phyloP scores from a whole-genome alignment of 2,329 filamentous ascomycete genomes.

The Cercospora berteroae region DNA sequence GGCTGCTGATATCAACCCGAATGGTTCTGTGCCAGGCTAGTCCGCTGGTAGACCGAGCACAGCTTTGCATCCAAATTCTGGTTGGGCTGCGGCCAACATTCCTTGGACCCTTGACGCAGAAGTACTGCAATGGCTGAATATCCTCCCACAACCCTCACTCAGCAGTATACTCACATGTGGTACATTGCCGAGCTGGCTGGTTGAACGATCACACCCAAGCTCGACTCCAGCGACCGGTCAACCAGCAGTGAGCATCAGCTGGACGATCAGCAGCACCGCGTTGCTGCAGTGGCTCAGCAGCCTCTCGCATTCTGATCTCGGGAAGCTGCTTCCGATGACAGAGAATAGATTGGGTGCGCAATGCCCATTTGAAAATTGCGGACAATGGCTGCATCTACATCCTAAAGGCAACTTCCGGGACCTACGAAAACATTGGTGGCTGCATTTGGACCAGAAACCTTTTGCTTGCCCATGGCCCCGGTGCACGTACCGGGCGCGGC shows the following conservation, averaged over 20 bases:
- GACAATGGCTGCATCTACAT: not conserved
- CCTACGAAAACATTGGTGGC: not conserved
- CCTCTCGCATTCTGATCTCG: not conserved
- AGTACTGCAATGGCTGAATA: not conserved
- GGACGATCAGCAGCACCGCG: not conserved
- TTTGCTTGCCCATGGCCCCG: not conserved
- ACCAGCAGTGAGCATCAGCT: no score
- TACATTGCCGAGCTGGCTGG: no score
- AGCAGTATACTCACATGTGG: not conserved
- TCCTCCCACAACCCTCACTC: not conserved
- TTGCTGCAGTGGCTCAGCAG: not conserved
- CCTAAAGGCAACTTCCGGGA: not conserved
- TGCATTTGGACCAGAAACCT: not conserved
- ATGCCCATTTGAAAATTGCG: not conserved
- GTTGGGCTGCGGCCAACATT: not conserved
- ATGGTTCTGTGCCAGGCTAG: constrained; percentile 5
- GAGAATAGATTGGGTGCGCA: not conserved
- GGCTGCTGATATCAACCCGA: not conserved
- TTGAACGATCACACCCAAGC: no score
- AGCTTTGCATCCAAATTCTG: not conserved
- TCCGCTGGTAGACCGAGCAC: not conserved
- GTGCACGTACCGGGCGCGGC: not conserved
- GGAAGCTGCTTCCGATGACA: not conserved
- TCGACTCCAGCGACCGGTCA: no score
- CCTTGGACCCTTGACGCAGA: not conserved